Evolutionary conservation across 495 filamentous ascomycete species (phyloP).

Genomic region (Penicillium coffeae): DNA sequence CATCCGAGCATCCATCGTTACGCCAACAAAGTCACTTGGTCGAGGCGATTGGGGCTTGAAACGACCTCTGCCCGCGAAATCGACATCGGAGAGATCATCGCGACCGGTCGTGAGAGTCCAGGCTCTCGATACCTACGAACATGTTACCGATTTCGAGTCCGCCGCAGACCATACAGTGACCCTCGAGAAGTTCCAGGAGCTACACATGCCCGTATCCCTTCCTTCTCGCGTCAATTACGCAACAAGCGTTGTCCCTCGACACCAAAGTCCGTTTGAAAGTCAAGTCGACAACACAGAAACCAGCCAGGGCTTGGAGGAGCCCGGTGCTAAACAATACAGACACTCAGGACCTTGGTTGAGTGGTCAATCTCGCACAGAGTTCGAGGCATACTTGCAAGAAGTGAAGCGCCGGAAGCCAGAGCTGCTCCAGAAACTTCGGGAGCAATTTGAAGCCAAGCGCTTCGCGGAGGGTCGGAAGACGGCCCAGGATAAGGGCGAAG

Average conservation of each 20-base stretch:
- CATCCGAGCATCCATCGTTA: conserved; percentile 80
- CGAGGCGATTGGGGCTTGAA: conserved; percentile 96
- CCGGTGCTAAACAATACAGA: conserved; percentile 36
- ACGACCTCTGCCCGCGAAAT: conserved; percentile 69
- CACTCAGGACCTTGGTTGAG: conserved; percentile 75
- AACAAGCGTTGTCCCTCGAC: conserved; percentile 28
- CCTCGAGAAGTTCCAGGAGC: conserved; percentile 81
- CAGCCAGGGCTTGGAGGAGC: conserved; percentile 25
- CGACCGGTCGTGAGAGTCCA: conserved; percentile 67
- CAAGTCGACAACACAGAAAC: conserved; percentile 45
- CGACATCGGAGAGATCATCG: conserved; percentile 62
- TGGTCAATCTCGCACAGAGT: conserved; percentile 68
- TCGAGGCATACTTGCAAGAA: conserved; percentile 60
- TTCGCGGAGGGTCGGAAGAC: conserved; percentile 36
- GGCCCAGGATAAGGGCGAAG: conserved; percentile 48
- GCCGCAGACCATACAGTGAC: conserved; percentile 79
- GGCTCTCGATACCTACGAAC: conserved; percentile 80
- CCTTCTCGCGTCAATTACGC: conserved; percentile 31
- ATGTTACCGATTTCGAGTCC: conserved; percentile 86
- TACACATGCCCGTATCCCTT: conserved; percentile 61
- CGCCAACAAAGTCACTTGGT: conserved; percentile 65
- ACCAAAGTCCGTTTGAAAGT: conserved; percentile 50
- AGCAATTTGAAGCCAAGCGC: conserved; percentile 37
- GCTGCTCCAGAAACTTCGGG: conserved; percentile 58
- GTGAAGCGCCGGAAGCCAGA: conserved; percentile 58